phyloP scores from a whole-genome alignment of 2,329 filamentous ascomycete species.

The Paecilomyces variotii region DNA sequence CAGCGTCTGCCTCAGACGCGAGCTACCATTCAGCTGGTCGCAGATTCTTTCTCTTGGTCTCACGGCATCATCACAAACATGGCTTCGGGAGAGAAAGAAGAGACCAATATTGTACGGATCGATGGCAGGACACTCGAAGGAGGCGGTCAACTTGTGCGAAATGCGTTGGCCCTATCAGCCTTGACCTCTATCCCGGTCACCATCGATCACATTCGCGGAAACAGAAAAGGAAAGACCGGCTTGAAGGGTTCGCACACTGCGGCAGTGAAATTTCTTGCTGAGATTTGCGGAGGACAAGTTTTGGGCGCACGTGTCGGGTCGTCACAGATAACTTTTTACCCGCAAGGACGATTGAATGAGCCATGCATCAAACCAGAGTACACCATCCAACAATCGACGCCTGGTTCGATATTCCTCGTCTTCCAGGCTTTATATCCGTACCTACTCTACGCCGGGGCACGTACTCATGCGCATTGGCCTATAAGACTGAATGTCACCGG shows the following conservation, averaged over 20 bases:
- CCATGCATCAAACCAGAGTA: slow-evolving; percentile 24
- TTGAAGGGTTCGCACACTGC: slow-evolving; percentile 52
- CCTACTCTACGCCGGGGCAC: slow-evolving; percentile 39
- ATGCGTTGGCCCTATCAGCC: slow-evolving; percentile 48
- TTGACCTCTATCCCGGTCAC: slow-evolving; percentile 43
- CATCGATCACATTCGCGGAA: slow-evolving; percentile 48
- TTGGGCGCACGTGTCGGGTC: slow-evolving; percentile 29
- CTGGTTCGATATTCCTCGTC: slow-evolving; percentile 48
- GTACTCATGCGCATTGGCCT: slow-evolving; percentile 1
- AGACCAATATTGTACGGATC: neutral
- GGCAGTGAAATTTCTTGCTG: slow-evolving; percentile 45
- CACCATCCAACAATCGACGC: slow-evolving; percentile 37
- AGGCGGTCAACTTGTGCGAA: slow-evolving; percentile 53
- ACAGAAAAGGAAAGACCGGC: slow-evolving; percentile 41
- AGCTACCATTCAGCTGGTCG: too few species aligned
- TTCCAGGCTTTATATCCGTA: slow-evolving; percentile 55
- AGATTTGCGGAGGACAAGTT: slow-evolving; percentile 39
- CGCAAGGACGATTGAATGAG: slow-evolving; percentile 8
- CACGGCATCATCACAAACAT: neutral
- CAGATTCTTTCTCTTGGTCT: too few species aligned
- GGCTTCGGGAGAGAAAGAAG: neutral
- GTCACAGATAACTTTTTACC: slow-evolving; percentile 25
- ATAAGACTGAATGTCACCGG: slow-evolving; percentile 43
- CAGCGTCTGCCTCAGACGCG: too few species aligned
- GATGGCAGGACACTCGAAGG: slow-evolving; percentile 54